Evolutionary conservation across 305 asterid species (phyloP).

Genomic region (Vinca major): DNA sequence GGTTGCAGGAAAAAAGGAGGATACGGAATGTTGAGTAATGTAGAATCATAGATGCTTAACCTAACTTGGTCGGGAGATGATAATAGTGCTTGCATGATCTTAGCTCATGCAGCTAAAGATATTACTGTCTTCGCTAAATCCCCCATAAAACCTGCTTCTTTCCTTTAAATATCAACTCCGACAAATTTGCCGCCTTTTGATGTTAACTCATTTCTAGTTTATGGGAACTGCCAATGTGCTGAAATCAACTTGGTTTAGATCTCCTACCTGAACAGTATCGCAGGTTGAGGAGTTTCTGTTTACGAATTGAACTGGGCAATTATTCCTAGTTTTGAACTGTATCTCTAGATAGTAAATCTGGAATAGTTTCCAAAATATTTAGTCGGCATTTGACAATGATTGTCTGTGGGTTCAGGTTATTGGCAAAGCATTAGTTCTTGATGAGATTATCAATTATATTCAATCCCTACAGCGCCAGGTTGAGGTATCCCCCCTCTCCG

Average conservation of each 20-base stretch:
- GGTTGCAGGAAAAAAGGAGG: neutral
- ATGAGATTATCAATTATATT: slow-evolving; percentile 86
- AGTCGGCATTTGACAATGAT: neutral
- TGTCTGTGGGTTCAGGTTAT: slow-evolving; percentile 48
- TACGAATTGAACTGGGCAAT: neutral
- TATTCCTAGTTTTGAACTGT: neutral
- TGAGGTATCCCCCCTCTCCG: slow-evolving; percentile 40
- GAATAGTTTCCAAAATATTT: neutral
- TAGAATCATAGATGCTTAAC: too few species aligned
- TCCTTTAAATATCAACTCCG: neutral
- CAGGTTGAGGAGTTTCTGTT: neutral
- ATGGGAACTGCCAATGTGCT: neutral
- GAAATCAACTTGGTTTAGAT: neutral
- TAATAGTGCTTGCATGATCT: too few species aligned
- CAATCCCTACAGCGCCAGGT: slow-evolving; percentile 88
- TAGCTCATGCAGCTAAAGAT: too few species aligned
- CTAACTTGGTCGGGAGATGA: too few species aligned
- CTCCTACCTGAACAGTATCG: too few species aligned
- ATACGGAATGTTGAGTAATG: neutral
- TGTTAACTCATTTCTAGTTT: neutral
- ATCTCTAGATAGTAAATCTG: neutral
- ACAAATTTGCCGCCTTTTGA: neutral
- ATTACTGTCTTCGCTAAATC: neutral
- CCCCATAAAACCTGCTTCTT: neutral
- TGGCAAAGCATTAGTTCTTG: slow-evolving; percentile 85